These are phyloP conservation scores for Breynia disticha DNA, from an alignment of 441 rosid genomes.

Conservation along the genomic window DNA sequence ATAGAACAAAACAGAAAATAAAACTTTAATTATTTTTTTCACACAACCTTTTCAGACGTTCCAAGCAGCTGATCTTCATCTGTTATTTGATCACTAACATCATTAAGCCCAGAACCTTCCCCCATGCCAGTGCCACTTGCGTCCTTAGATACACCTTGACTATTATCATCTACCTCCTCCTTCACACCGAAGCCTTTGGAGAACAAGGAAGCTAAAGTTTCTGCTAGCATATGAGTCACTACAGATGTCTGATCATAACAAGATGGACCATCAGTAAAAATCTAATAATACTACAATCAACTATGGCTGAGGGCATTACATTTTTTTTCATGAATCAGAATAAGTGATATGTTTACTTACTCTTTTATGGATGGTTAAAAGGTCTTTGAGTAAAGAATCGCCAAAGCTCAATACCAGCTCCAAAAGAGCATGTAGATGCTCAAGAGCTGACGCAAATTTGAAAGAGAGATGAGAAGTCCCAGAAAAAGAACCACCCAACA, in stretches of 20 bases:
- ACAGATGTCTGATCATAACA: constrained; percentile 52
- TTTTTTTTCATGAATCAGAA: not conserved
- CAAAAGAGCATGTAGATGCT: constrained; percentile 41
- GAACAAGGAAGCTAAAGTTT: constrained; percentile 59
- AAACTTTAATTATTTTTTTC: not conserved
- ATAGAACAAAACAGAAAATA: not conserved
- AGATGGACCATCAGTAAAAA: constrained; percentile 7
- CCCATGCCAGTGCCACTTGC: constrained; percentile 96
- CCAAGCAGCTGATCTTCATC: constrained; percentile 93
- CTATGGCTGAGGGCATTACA: not conserved
- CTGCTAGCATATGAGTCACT: constrained; percentile 69
- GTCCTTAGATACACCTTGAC: constrained; percentile 36
- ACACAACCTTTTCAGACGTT: constrained; percentile 54
- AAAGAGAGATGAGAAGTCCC: constrained; percentile 24
- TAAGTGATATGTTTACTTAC: constrained; percentile 30
- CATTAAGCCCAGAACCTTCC: constrained; percentile 74
- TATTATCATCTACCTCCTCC: constrained; percentile 52
- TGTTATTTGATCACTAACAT: constrained; percentile 86
- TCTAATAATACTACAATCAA: not conserved
- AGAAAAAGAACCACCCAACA: constrained; percentile 27
- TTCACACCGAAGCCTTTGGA: constrained; percentile 72
- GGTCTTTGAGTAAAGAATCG: constrained; percentile 54
- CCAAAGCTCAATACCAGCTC: constrained; percentile 52
- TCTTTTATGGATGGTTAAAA: constrained; percentile 61
- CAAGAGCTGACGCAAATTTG: constrained; percentile 38